Base-by-base conservation (phyloP, 2,329 filamentous ascomycete genomes). In the Aspergillus pseudotamarii region DNA sequence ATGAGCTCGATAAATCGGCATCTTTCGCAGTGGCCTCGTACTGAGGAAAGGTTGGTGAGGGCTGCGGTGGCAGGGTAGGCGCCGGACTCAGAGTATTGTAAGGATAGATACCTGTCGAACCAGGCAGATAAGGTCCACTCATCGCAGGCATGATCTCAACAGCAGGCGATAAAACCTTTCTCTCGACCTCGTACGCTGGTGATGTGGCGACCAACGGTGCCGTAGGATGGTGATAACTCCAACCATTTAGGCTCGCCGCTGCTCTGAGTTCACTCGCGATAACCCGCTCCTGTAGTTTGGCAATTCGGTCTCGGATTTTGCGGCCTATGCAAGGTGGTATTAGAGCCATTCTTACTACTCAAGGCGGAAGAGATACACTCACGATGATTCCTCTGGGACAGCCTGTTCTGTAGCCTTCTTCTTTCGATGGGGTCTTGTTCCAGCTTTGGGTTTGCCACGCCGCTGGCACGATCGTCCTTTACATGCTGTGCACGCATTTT, bases 351-450 rank as follows among this genome's bases (percentile, higher is more conserved):
- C 16, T 0, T 5, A 11, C 21, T 9, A 19, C 6, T 54, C n/a
- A 21, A 19, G 12, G 10, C 4, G 23, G 26, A 9, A 8, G 2
- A n/a, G 23, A 14, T 19, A 16, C 28, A 57, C 70, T 62, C 56
- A 76, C 74, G 73, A 50, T 76, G 74, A 36, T 76, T 76, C 32
- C 74, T 63, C 51, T 76, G 74, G 1, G 74, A 76, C 2, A 76
- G 71, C 1, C 74, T 70, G 36, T 76, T 76, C 26, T 76, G 74
- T 8, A 76, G 38, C 30, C 74, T 64, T 43, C 73, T 64, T 58
- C 74, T 65, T 57, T 76, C 74, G 3, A 75, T 59, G 0, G 73
- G 71, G 56, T 76, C 74, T 57, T 76, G 72, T 57, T 76, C 74
- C 58, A 75, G 73, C 14, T 72, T 72, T 53, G 64, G 58, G 6